phyloP scores from a whole-genome alignment of 345 rosid species.

The Euphorbia lathyris region DNA sequence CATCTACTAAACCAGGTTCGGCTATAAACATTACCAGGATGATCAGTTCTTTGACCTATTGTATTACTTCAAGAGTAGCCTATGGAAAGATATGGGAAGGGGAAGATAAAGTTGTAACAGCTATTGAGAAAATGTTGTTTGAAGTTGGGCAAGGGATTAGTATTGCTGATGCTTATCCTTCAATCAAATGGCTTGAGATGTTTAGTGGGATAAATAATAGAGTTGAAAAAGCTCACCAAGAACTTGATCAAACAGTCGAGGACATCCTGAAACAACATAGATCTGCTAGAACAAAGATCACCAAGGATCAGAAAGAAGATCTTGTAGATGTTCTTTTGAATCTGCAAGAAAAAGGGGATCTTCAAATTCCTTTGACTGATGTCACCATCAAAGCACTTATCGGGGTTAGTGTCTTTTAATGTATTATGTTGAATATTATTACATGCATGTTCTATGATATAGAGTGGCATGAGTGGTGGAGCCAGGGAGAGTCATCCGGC shows the following conservation, averaged over 20 bases:
- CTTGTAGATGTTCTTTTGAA: constrained; percentile 13
- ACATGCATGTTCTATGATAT: no score
- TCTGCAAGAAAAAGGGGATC: neutral
- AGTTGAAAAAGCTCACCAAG: neutral
- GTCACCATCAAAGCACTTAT: constrained; percentile 11
- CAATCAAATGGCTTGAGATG: no score
- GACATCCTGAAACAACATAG: constrained; percentile 3
- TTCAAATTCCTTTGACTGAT: neutral
- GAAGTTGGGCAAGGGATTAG: no score
- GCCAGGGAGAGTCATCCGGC: no score
- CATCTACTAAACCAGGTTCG: neutral
- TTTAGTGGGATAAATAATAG: no score
- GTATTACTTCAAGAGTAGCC: no score
- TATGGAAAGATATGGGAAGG: no score
- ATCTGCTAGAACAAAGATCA: neutral
- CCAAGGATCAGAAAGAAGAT: neutral
- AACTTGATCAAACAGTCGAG: neutral
- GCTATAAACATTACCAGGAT: neutral
- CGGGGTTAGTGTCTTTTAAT: neutral
- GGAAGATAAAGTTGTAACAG: no score
- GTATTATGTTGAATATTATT: no score
- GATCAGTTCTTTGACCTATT: neutral
- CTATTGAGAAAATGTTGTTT: no score
- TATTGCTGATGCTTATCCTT: no score
- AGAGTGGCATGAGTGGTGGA: no score